Evolutionary conservation across 331 rosid species (phyloP).

Genomic region (Spiraea crenata): DNA sequence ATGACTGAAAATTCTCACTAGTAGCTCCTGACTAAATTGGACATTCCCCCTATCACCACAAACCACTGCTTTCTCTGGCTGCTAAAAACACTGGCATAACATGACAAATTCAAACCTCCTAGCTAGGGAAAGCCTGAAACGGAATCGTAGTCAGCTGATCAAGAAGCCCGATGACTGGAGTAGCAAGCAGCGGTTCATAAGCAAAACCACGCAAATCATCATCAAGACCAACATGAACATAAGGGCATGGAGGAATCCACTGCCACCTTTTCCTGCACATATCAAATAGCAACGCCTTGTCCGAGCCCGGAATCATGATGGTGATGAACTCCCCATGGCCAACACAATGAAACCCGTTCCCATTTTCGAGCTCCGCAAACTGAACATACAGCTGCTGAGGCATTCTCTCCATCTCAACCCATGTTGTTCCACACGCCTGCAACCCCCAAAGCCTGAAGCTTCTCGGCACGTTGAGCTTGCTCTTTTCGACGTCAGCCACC

Average conservation of each 20-base stretch:
- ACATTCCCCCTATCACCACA: neutral
- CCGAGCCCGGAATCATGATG: constrained; percentile 47
- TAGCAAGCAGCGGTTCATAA: constrained; percentile 76
- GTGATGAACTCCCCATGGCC: constrained; percentile 79
- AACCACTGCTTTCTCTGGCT: neutral
- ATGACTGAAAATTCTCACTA: neutral
- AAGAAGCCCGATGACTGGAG: constrained; percentile 73
- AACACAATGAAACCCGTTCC: constrained; percentile 71
- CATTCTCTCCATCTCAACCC: constrained; percentile 94
- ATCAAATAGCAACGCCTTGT: constrained; percentile 65
- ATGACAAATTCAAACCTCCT: neutral
- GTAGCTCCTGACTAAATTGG: neutral
- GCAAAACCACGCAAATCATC: constrained; percentile 77
- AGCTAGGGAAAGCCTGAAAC: constrained; percentile 37
- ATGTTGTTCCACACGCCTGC: constrained; percentile 70
- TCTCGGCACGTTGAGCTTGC: constrained; percentile 78
- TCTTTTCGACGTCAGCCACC: constrained; percentile 86
- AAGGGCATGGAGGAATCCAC: constrained; percentile 96
- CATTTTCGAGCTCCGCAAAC: constrained; percentile 60
- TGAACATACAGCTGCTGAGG: constrained; percentile 74
- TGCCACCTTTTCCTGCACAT: constrained; percentile 68
- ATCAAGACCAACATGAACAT: constrained; percentile 25
- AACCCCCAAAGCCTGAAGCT: constrained; percentile 84
- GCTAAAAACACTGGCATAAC: neutral
- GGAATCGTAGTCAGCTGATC: constrained; percentile 61